Conservation (phyloP, 129 eudicot genomes). For the Scalesia atractyloides region DNA sequence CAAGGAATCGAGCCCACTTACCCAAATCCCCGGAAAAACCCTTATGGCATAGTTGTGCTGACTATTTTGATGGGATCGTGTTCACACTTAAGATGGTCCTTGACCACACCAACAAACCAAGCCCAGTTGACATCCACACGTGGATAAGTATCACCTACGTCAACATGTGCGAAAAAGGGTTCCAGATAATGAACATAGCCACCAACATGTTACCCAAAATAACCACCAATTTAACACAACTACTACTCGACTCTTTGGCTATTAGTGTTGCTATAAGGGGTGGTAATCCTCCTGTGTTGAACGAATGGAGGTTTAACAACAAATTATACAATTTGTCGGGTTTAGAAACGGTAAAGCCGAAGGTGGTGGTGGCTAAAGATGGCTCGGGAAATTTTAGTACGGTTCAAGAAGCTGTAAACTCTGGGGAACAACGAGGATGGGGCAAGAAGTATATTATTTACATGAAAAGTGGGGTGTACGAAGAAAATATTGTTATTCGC, state of each 20-base stretch:
- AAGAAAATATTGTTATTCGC: constrained; percentile 41
- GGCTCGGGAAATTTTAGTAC: constrained; percentile 32
- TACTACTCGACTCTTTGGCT: constrained; percentile 30
- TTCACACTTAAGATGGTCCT: constrained; percentile 31
- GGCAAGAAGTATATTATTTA: constrained; percentile 43
- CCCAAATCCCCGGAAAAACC: constrained; percentile 32
- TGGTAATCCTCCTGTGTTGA: not conserved
- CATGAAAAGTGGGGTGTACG: constrained; percentile 62
- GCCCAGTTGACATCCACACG: constrained; percentile 25
- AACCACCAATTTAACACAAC: constrained; percentile 22
- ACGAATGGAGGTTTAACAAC: not conserved
- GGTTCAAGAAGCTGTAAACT: constrained; percentile 29
- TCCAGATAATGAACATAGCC: constrained; percentile 24
- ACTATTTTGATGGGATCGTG: constrained; percentile 27
- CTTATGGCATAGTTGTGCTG: constrained; percentile 31
- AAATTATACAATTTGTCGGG: not conserved
- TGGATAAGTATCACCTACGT: constrained; percentile 30
- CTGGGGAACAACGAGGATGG: not conserved
- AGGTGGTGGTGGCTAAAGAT: constrained; percentile 31
- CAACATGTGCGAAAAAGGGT: constrained; percentile 32
- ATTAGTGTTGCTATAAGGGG: constrained; percentile 22
- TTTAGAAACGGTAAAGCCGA: not conserved
- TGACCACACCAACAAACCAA: constrained; percentile 12
- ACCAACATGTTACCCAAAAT: constrained; percentile 7
- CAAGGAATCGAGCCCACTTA: constrained; percentile 25